Evolutionary conservation across 768 basidiomycete species (phyloP), one percentile per base, ranked within the genome.

Genomic region (Mycena filopes): DNA sequence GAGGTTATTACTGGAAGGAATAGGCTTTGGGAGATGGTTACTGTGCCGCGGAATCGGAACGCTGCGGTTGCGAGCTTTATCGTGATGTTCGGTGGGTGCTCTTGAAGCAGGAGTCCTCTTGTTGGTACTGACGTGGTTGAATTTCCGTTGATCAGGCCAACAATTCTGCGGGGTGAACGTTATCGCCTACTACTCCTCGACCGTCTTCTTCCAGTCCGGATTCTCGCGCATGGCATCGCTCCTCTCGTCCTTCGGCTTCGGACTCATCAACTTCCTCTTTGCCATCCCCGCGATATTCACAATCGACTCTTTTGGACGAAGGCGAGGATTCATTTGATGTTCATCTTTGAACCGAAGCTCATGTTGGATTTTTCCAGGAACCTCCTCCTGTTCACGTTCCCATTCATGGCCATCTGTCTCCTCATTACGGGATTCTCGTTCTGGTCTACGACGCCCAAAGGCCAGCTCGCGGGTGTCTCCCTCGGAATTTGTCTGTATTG

Each of bases 131-230:
- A n/a, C n/a, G n/a, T n/a, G n/a, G n/a, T n/a, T n/a, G n/a, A n/a
- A n/a, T n/a, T n/a, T n/a, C n/a, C n/a, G n/a, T n/a, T n/a, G n/a
- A n/a, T n/a, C n/a, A 65, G 74, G 75, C 63, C 75, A 76, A 60
- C 75, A 76, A 67, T 72, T 77, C 63, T 80, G 77, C 46, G 78
- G 79, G 25, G 76, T 80, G 16, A 80, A 80, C 50, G 75, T 83
- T 69, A 76, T 73, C 70, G 89, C 90, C 10, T 92, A 89, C 77
- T 92, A 92, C 72, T 89, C 88, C 67, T 72, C 76, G n/a, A 86
- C 80, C 50, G 83, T 92, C 69, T 92, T 92, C 74, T 60, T 79
- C 1, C 42, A 81, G 57, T 83, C 86, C 1, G 84, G 84, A 54
- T 87, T 86, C 72, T 76, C 73, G 20, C 71, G 84, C 48, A 80